Evolutionary conservation across 2,329 filamentous ascomycete genomes (phyloP).

Genomic region (Ophiostoma ulmi): DNA sequence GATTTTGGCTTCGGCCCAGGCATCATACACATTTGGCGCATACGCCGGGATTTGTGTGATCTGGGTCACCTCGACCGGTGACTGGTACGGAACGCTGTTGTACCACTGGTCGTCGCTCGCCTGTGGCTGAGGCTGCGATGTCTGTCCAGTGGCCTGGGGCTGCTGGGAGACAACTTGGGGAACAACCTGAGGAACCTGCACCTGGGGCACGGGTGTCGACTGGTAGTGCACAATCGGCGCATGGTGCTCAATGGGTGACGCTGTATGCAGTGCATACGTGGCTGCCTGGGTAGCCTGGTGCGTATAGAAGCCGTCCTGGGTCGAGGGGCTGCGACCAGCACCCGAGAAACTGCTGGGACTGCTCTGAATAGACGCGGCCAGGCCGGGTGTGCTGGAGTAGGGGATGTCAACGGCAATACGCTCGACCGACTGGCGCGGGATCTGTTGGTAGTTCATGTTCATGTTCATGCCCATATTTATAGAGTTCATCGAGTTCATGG

Average conservation of each 20-base stretch:
- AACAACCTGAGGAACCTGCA: slow-evolving; percentile 37
- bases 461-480: slow-evolving; percentile 32
- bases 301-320: slow-evolving; percentile 54
- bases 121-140: slow-evolving; percentile 32
- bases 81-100: slow-evolving; percentile 47
- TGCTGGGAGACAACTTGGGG: slow-evolving; percentile 35
- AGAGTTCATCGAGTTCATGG: slow-evolving; percentile 40
- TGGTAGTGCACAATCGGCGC: slow-evolving; percentile 39
- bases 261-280: slow-evolving; percentile 45
- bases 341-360: slow-evolving; percentile 56
- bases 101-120: slow-evolving; percentile 50
- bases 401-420: slow-evolving; percentile 46
- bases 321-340: slow-evolving; percentile 49
- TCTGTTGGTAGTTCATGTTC: slow-evolving; percentile 45
- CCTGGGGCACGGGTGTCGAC: slow-evolving; percentile 33
- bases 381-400: slow-evolving; percentile 43
- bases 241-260: slow-evolving; percentile 45
- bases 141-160: slow-evolving; percentile 26
- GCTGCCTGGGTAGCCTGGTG: slow-evolving; percentile 40
- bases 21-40: slow-evolving; percentile 46
- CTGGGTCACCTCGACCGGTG: slow-evolving; percentile 52
- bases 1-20: slow-evolving; percentile 49
- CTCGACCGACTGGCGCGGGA: slow-evolving; percentile 47
- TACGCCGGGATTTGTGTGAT: slow-evolving; percentile 50
- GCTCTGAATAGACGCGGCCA: slow-evolving; percentile 48